These are phyloP conservation scores for Vaccinium vitisidaea DNA, from an alignment of 148 eudicot genomes.

Conservation along the genomic window DNA sequence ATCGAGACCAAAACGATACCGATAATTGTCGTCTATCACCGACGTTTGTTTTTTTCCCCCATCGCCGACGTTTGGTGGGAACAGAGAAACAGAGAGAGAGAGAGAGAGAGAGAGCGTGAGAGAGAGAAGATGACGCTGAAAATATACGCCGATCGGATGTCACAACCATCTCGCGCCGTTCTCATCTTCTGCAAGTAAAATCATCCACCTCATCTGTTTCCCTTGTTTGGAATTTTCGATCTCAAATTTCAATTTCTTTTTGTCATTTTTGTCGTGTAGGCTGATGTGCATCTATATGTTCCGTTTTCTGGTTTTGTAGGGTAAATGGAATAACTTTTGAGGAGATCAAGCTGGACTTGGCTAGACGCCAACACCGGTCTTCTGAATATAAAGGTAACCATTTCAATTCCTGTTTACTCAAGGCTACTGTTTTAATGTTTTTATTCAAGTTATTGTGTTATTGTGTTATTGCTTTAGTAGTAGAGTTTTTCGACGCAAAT, in stretches of 20 bases:
- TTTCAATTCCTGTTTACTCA: constrained; percentile 10
- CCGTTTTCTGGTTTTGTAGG: constrained; percentile 24
- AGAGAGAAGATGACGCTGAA: constrained; percentile 43
- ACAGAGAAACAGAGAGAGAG: neutral
- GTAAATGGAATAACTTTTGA: constrained; percentile 72
- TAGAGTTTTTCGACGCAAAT: neutral
- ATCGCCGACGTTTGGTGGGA: neutral
- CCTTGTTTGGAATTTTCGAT: neutral
- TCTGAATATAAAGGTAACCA: constrained; percentile 54
- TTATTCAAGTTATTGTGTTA: neutral
- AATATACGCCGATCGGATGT: constrained; percentile 68
- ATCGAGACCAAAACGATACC: no score
- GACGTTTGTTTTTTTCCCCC: neutral
- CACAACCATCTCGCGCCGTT: constrained; percentile 76
- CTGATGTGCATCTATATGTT: neutral
- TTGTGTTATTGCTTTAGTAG: neutral
- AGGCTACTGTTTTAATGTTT: neutral
- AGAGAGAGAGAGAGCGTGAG: constrained; percentile 20
- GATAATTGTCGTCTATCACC: no score
- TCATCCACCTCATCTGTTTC: neutral
- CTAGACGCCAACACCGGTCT: constrained; percentile 51
- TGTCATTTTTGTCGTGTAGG: neutral
- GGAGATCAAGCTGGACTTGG: constrained; percentile 55
- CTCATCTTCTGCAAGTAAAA: constrained; percentile 71
- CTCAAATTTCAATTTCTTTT: neutral